phyloP scores from a whole-genome alignment of 2,329 filamentous ascomycete genomes.

The Fusarium sp. region DNA sequence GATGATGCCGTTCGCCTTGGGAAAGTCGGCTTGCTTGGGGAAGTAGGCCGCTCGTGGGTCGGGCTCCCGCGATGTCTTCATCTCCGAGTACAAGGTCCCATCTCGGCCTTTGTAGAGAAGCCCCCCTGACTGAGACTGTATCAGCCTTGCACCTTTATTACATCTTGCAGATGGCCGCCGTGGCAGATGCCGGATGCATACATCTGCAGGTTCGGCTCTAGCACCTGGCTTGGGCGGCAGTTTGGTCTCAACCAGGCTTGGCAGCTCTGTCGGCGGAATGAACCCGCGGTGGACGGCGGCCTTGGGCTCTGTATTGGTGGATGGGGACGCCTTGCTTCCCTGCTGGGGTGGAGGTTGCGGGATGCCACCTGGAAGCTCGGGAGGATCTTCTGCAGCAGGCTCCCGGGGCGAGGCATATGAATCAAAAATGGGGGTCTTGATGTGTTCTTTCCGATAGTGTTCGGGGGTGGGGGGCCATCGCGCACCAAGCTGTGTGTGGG shows the following conservation, averaged over 20 bases:
- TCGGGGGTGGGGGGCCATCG: conserved; percentile 60
- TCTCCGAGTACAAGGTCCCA: conserved; percentile 53
- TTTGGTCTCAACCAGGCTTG: conserved; percentile 38
- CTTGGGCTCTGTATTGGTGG: conserved; percentile 27
- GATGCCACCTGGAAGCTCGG: conserved; percentile 46
- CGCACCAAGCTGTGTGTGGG: conserved; percentile 30
- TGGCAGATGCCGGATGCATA: conserved; percentile 41
- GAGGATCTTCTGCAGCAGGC: conserved; percentile 46
- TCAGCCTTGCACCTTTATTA: conserved; percentile 45
- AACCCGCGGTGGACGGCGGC: conserved; percentile 40
- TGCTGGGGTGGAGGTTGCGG: conserved; percentile 21
- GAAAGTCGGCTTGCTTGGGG: conserved; percentile 45
- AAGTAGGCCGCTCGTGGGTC: conserved; percentile 51
- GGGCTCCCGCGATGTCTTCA: conserved; percentile 47
- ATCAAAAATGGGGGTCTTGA: conserved; percentile 49
- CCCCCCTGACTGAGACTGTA: conserved; percentile 46
- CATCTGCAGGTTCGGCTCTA: conserved; percentile 22
- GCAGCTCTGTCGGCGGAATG: conserved; percentile 31
- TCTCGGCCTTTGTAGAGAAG: conserved; percentile 49
- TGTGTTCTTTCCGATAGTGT: conserved; percentile 53
- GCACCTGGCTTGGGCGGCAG: conserved; percentile 37
- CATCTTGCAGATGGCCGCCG: conserved; percentile 46
- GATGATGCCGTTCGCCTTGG: conserved; percentile 47
- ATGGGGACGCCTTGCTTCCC: conserved; percentile 22
- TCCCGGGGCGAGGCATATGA: conserved; percentile 54